phyloP scores from a whole-genome alignment of 805 yeast genomes.

The Grigorovia transvaalensis region DNA sequence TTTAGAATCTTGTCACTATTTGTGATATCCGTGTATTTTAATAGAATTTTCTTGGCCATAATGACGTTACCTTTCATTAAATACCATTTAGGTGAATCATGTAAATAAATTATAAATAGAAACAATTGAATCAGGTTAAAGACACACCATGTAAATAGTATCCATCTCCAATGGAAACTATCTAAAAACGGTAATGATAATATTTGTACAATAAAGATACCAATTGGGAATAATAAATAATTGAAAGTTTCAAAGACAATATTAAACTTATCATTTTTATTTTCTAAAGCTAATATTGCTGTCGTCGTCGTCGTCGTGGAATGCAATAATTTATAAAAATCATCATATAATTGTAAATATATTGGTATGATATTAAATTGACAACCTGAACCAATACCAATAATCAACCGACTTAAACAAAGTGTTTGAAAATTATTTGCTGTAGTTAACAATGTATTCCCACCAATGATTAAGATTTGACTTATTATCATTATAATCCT shows the following conservation, averaged over 20 bases:
- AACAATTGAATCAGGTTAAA: neutral
- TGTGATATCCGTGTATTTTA: neutral
- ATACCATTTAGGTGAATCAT: constrained; percentile 6
- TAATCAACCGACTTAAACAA: constrained; percentile 48
- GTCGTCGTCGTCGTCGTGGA: neutral
- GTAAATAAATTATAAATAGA: neutral
- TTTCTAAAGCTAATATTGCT: neutral
- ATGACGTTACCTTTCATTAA: constrained; percentile 16
- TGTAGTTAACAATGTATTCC: neutral
- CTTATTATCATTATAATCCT: neutral
- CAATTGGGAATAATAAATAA: constrained; percentile 32
- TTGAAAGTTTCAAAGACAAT: neutral
- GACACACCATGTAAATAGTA: neutral
- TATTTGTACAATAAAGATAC: constrained; percentile 64
- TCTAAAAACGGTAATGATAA: constrained; percentile 33
- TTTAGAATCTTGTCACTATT: neutral
- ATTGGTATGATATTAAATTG: constrained; percentile 72
- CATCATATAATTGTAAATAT: constrained; percentile 20
- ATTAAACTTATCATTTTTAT: too few species aligned
- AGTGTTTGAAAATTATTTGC: neutral
- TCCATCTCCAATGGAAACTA: constrained; percentile 6
- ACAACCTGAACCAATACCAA: constrained; percentile 75
- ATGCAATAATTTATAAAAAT: neutral
- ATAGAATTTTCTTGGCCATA: neutral
- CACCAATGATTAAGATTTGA: neutral